These are phyloP conservation scores for Psilocybe sp. DNA, from an alignment of 768 basidiomycete species.

Conservation along the genomic window DNA sequence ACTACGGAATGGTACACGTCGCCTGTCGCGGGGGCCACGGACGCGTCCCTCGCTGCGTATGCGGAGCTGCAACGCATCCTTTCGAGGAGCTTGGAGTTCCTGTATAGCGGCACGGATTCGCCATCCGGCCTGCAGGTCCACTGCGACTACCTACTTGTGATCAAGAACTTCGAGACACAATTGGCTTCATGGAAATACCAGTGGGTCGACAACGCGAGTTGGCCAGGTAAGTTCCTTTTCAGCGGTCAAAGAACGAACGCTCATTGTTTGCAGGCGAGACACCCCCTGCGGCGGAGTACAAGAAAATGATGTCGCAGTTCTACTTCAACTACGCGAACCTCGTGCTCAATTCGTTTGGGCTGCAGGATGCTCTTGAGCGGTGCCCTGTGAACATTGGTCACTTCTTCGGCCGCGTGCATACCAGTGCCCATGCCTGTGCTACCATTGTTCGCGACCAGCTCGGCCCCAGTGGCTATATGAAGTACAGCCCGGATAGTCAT, in stretches of 20 bases:
- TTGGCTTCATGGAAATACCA: conserved; percentile 55
- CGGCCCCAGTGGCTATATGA: conserved; percentile 72
- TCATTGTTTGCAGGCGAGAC: conserved; percentile 23
- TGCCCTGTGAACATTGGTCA: conserved; percentile 71
- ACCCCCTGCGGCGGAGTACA: conserved; percentile 35
- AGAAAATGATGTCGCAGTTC: conserved; percentile 57
- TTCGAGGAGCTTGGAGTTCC: conserved; percentile 82
- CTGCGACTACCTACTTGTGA: conserved; percentile 81
- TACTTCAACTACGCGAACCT: conserved; percentile 85
- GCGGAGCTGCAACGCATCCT: conserved; percentile 87
- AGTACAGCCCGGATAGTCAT: conserved; percentile 85
- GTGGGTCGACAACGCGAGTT: conserved; percentile 41
- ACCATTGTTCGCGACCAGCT: conserved; percentile 75
- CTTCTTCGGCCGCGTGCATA: conserved; percentile 80
- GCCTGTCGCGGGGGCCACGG: conserved; percentile 59
- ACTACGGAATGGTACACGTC: conserved; percentile 72
- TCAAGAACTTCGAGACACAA: conserved; percentile 83
- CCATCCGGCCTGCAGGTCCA: conserved; percentile 81
- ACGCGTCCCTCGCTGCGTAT: conserved; percentile 72
- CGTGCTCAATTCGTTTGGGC: conserved; percentile 92
- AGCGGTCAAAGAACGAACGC: not conserved
- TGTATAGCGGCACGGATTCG: conserved; percentile 80
- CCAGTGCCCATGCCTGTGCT: conserved; percentile 68
- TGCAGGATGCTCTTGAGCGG: conserved; percentile 92
- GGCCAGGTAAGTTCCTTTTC: conserved; percentile 24